Conservation (phyloP, 306 rosid species). For the Vachellia pachyceras region DNA sequence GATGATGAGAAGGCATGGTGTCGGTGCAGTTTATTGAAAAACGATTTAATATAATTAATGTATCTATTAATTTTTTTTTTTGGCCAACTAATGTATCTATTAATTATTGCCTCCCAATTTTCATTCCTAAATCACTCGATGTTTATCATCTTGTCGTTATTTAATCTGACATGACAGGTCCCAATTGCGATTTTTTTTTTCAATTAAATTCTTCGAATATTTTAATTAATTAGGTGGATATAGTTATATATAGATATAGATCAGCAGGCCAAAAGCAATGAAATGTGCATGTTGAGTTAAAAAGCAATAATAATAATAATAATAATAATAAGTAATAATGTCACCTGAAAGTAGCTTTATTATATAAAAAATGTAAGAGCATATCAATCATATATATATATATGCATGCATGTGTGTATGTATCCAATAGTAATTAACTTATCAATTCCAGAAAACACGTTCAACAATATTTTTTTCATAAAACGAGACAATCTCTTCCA, state of each 20-base stretch:
- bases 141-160: slow-evolving; percentile 28
- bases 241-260: not conserved
- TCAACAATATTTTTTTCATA: too few species aligned
- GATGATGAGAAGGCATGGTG: slow-evolving; percentile 37
- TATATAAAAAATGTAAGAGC: slow-evolving; percentile 25
- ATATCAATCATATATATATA: slow-evolving; percentile 11
- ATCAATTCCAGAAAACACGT: too few species aligned
- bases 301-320: too few species aligned
- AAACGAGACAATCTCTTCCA: too few species aligned
- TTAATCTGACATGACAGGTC: slow-evolving; percentile 38
- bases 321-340: slow-evolving; percentile 9
- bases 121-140: slow-evolving; percentile 10
- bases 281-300: slow-evolving; percentile 47
- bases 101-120: not conserved
- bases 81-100: too few species aligned
- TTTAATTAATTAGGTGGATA: slow-evolving; percentile 22
- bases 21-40: slow-evolving; percentile 53
- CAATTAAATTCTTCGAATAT: not conserved
- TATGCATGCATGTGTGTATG: too few species aligned
- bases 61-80: too few species aligned
- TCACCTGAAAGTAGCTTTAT: slow-evolving; percentile 35
- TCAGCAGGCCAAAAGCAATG: slow-evolving; percentile 32
- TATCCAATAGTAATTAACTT: too few species aligned
- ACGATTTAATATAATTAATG: slow-evolving; percentile 20
- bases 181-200: too few species aligned